Evolutionary conservation across 768 basidiomycete species (phyloP), one percentile per base, ranked within the genome.

Genomic region (Pluteus cervinus): DNA sequence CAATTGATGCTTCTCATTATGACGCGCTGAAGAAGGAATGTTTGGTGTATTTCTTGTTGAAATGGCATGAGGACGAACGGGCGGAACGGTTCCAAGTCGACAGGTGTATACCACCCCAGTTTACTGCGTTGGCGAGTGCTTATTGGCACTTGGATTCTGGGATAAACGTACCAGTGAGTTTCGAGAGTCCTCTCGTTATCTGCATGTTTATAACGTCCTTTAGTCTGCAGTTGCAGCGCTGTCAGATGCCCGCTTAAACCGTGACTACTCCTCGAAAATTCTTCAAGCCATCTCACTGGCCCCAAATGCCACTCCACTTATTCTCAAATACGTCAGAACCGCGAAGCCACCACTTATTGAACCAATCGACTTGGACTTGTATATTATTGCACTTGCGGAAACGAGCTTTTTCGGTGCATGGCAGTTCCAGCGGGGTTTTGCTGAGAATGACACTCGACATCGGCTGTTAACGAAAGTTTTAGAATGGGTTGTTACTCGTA

Each of bases 101-200:
- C 55, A 61, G 71, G 20, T 76, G 71, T 48, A 80, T 91, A 43
- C 78, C 84, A 4, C 81, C 85, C 3, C 87, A 88, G 48, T 89
- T 88, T 50, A 66, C 71, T 5, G 62, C 70, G 4, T 69, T 90
- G 32, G 75, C 84, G n/a, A 81, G 86, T 61, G 87, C 88, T 51
- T 90, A 90, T 61, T 91, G 84, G 82, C 62, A 76, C 54, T 61
- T 91, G 42, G 88, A 91, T 58, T 69, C 75, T 2, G 84, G 82
- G 8, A 64, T 69, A n/a, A 64, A 78, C 29, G 54, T 83, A 35
- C 55, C 71, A 32, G 86, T 88, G 56, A 45, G 82, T 73, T 10
- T 33, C 26, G 29, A 33, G 14, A 9, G 36, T 33, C 7, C 15
- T 21, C 29, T 29, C 9, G 9, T 36, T n/a, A 31, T 4, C 32